phyloP scores from a whole-genome alignment of 352 stramenopile species.

The Phytophthora nicotianae region DNA sequence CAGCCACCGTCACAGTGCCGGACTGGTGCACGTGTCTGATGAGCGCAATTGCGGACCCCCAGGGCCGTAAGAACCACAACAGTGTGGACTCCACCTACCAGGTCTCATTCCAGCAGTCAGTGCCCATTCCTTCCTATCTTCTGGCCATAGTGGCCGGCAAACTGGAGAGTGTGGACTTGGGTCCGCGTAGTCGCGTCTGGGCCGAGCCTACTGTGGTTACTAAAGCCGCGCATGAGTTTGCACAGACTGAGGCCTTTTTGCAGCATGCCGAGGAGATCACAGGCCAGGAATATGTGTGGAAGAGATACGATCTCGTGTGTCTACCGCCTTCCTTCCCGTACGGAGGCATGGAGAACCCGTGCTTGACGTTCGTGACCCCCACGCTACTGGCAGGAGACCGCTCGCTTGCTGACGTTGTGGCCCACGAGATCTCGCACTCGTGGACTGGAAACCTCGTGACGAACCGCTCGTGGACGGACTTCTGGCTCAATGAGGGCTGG shows the following conservation, averaged over 20 bases:
- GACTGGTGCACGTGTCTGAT: conserved; percentile 94
- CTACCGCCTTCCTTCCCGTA: conserved; percentile 95
- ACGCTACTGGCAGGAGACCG: conserved; percentile 95
- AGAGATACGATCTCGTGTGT: conserved; percentile 97
- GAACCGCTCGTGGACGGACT: conserved; percentile 95
- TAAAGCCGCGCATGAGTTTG: conserved; percentile 93
- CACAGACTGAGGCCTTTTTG: conserved; percentile 94
- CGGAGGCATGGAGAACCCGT: conserved; percentile 82
- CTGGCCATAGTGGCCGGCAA: conserved; percentile 93
- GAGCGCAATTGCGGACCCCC: conserved; percentile 70
- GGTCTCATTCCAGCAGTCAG: conserved; percentile 88
- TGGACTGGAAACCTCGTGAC: conserved; percentile 99
- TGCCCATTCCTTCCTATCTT: conserved; percentile 97
- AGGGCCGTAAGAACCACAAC: conserved; percentile 33
- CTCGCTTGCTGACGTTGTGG: conserved; percentile 96
- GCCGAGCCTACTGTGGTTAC: conserved; percentile 94
- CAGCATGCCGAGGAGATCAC: conserved; percentile 92
- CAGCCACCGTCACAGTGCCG: conserved; percentile 89
- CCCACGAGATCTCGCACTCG: conserved; percentile 96
- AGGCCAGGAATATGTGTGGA: conserved; percentile 93
- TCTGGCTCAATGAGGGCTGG: conserved; percentile 99
- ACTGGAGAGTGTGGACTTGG: conserved; percentile 90
- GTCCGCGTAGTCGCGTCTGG: conserved; percentile 91
- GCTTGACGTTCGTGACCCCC: conserved; percentile 97
- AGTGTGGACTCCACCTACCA: conserved; percentile 33